A percentile compares a stretch with the other conserved stretches of the same genome.
These are phyloP conservation scores for Acanthamoeba healyi DNA, from an alignment of 208 protist species.

Conservation along the genomic window DNA sequence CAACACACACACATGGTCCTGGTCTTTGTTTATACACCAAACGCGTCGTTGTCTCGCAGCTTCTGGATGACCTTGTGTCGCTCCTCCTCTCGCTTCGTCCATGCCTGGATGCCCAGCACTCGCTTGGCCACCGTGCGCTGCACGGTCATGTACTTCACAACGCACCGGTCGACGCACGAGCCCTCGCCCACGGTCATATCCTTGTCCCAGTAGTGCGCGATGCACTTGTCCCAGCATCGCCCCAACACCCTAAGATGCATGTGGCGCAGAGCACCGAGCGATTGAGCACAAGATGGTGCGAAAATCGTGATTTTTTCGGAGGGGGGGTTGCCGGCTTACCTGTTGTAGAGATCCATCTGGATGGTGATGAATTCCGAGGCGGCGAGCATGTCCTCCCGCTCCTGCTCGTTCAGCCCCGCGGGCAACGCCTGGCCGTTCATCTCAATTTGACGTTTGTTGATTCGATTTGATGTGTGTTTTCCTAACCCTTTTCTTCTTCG, in stretches of 20 bases:
- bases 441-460: neutral
- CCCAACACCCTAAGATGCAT: constrained; percentile 14
- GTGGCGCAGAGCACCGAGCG: too few relatives aligned
- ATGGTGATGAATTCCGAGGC: constrained; percentile 9
- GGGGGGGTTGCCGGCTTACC: neutral
- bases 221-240: constrained; percentile 46
- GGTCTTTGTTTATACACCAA: constrained; percentile 12
- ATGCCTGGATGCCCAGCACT: constrained; percentile 18
- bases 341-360: constrained; percentile 27
- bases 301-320: neutral
- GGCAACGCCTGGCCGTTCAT: neutral
- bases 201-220: neutral
- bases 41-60: neutral
- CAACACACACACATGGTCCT: too few relatives aligned
- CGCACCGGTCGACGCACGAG: constrained; percentile 4
- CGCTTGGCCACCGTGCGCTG: constrained; percentile 39
- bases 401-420: neutral
- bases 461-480: too few relatives aligned
- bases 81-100: constrained; percentile 42
- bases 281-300: too few relatives aligned
- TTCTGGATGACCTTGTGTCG: constrained; percentile 45
- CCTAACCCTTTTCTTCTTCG: too few relatives aligned
- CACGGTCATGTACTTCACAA: constrained; percentile 34
- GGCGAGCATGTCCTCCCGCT: neutral
- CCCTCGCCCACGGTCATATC: constrained; percentile 15